Conservation (phyloP, 2,329 filamentous ascomycete genomes). For the Pseudophaeomoniella oleicola region DNA sequence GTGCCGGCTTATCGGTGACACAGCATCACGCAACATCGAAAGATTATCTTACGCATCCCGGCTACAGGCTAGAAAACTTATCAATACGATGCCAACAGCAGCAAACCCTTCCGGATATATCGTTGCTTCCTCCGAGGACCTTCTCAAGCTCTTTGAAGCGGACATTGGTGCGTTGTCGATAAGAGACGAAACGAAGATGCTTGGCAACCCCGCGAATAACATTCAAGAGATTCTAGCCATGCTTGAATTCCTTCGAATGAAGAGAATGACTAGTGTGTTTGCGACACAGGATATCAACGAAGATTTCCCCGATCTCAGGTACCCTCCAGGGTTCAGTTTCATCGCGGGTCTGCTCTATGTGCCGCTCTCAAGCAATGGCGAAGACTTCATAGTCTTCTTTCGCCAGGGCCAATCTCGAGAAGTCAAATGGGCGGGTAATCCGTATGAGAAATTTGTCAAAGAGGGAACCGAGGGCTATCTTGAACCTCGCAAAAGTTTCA, state of each 20-base stretch:
- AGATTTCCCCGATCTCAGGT: slow-evolving; percentile 71
- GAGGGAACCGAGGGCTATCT: slow-evolving; percentile 60
- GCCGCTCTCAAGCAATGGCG: slow-evolving; percentile 58
- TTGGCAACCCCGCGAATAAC: slow-evolving; percentile 54
- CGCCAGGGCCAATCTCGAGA: slow-evolving; percentile 60
- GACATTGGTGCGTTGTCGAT: slow-evolving; percentile 80
- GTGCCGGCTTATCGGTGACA: slow-evolving; percentile 77
- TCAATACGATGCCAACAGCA: slow-evolving; percentile 69
- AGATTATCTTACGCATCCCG: slow-evolving; percentile 72
- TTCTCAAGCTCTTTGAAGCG: slow-evolving; percentile 71
- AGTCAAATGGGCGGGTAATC: slow-evolving; percentile 77
- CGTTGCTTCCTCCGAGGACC: slow-evolving; percentile 72
- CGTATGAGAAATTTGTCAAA: slow-evolving; percentile 63
- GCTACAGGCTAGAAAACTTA: slow-evolving; percentile 72
- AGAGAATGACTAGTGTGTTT: slow-evolving; percentile 58
- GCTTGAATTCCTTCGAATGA: slow-evolving; percentile 70
- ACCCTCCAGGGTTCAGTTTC: slow-evolving; percentile 62
- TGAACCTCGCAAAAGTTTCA: slow-evolving; percentile 68
- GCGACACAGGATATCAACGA: slow-evolving; percentile 60
- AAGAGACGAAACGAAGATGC: slow-evolving; percentile 72
- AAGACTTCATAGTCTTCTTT: slow-evolving; percentile 85
- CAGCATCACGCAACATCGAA: slow-evolving; percentile 75
- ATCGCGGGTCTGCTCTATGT: slow-evolving; percentile 72
- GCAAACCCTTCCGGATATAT: slow-evolving; percentile 81
- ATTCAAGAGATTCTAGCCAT: slow-evolving; percentile 73